Evolutionary conservation across 768 basidiomycete genomes (phyloP), one percentile per base, ranked within the genome.

Genomic region (Phylloporus sp.): DNA sequence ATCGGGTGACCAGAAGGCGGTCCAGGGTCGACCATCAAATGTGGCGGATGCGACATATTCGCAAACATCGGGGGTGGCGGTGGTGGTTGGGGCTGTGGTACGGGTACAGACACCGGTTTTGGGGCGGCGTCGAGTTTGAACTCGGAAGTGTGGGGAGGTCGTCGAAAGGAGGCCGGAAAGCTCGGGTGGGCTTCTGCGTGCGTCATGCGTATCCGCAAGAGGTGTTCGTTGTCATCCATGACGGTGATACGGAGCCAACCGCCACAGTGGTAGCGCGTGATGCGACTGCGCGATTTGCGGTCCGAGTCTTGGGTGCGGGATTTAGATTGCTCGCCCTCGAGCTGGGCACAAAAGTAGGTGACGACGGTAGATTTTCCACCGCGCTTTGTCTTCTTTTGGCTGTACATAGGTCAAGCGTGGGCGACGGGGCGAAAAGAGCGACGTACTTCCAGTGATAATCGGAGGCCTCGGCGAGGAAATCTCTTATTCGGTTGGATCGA

Each of bases 371-470:
- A 66, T 24, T 62, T 66, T 24, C 64, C 64, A 9, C 66, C 64
- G 11, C 66, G 64, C 36, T 68, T 66, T 6, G 64, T 66, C 54
- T 66, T 66, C 53, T 66, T 66, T 50, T 66, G 64, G 14, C 64
- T 66, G 23, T 6, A 22, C 4, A 18, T 20, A 6, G 18, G 26
- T 13, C n/a, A n/a, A n/a, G n/a, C n/a, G 31, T 57, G 49, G 42
- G 36, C 15, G 28, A 10, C 23, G 8, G 15, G 9, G 13, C 10
- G n/a, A 29, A 31, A n/a, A 31, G 5, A 13, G n/a, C 6, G 27
- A 65, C 64, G 6, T 27, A 66, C 64, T 66, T 66, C 64, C 66
- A 66, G 28, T 68, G 64, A 40, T 68, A 66, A 47, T 66, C 66
- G 2, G 64, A 66, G 11, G 64, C 64, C 38, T 67, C 65, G 1